phyloP scores from a whole-genome alignment of 768 basidiomycete genomes.

The Termitomyces sp. region DNA sequence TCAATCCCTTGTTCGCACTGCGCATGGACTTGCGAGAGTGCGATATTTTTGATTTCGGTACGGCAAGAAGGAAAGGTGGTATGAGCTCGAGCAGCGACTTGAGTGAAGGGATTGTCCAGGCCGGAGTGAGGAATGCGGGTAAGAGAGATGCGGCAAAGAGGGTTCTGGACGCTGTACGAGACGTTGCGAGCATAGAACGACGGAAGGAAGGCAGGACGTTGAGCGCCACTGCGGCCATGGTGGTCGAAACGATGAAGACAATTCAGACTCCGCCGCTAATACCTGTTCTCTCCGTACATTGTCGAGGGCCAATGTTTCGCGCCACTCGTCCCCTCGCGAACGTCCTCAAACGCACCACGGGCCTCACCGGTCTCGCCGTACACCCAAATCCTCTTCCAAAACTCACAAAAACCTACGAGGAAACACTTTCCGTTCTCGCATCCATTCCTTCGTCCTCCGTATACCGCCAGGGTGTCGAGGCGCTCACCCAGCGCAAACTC shows the following conservation, averaged over 20 bases:
- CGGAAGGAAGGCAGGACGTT: conserved; percentile 17
- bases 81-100: conserved; percentile 62
- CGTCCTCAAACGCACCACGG: conserved; percentile 74
- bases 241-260: conserved; percentile 10
- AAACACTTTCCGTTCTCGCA: conserved; percentile 65
- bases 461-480: conserved; percentile 87
- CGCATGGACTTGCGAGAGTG: conserved; percentile 96
- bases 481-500: conserved; percentile 77
- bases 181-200: conserved; percentile 8
- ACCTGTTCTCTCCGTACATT: conserved; percentile 13
- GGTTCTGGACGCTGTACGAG: conserved; percentile 5
- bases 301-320: conserved; percentile 55
- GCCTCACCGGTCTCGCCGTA: conserved; percentile 78
- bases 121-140: conserved; percentile 13
- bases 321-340: conserved; percentile 67
- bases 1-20: conserved; percentile 88
- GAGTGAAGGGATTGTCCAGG: conserved; percentile 35
- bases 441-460: conserved; percentile 77
- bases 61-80: conserved; percentile 84
- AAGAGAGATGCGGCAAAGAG: conserved; percentile 7
- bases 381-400: conserved; percentile 83
- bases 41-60: conserved; percentile 90
- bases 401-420: conserved; percentile 68
- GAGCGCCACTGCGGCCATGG: conserved; percentile 32
- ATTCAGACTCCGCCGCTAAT: conserved; percentile 36